phyloP scores from a whole-genome alignment of 2,329 filamentous ascomycete species.

The Polytolypa hystricis region DNA sequence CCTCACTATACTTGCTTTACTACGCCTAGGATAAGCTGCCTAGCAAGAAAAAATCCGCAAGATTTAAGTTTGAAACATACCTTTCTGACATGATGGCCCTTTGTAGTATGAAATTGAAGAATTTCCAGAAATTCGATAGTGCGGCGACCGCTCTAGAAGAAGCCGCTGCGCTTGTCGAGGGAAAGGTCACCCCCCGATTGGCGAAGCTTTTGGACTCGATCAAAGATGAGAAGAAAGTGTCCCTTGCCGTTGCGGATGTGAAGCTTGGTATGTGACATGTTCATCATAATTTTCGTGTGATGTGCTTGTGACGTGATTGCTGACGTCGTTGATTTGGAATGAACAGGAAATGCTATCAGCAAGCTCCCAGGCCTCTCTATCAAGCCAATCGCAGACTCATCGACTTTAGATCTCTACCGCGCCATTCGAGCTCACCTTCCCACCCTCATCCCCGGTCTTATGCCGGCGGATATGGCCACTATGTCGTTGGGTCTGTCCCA shows the following conservation, averaged over 20 bases:
- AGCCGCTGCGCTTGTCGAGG: slow-evolving; percentile 76
- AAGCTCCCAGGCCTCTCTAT: slow-evolving; percentile 83
- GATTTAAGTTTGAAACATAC: no score
- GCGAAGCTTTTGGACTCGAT: slow-evolving; percentile 71
- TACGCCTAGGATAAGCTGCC: no score
- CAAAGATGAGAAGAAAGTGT: slow-evolving; percentile 96
- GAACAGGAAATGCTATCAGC: slow-evolving; percentile 65
- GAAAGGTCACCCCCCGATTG: slow-evolving; percentile 86
- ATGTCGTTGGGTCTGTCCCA: slow-evolving; percentile 96
- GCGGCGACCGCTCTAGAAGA: slow-evolving; percentile 83
- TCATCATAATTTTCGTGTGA: no score
- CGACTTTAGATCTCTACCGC: slow-evolving; percentile 81
- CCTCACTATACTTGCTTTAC: no score
- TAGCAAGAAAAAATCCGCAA: no score
- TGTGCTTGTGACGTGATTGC: no score
- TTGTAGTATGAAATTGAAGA: slow-evolving; percentile 78
- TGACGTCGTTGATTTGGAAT: background rate
- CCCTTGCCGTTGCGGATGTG: slow-evolving; percentile 83
- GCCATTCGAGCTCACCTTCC: slow-evolving; percentile 85
- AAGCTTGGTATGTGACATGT: slow-evolving; percentile 52
- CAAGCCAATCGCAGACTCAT: slow-evolving; percentile 68
- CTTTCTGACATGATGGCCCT: slow-evolving; percentile 5
- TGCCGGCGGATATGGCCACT: slow-evolving; percentile 75
- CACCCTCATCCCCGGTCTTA: slow-evolving; percentile 79
- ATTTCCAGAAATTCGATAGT: slow-evolving; percentile 95